Evolutionary conservation across 106 monocot species (phyloP).

Genomic region (Dioscorea dumetorum): DNA sequence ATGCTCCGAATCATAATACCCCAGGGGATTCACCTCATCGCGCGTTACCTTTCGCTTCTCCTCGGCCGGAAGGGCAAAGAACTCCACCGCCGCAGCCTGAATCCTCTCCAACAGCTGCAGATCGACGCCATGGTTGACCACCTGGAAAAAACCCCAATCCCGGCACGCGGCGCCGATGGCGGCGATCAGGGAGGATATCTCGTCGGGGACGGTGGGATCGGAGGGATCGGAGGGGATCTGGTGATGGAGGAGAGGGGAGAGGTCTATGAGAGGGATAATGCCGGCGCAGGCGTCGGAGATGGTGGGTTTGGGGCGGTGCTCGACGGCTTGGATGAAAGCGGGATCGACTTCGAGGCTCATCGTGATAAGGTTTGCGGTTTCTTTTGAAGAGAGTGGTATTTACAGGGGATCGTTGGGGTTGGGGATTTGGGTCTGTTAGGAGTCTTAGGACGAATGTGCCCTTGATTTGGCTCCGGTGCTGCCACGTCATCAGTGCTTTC

Average conservation of each 20-base stretch:
- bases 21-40: slow-evolving; percentile 39
- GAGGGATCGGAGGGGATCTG: slow-evolving; percentile 9
- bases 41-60: slow-evolving; percentile 44
- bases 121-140: slow-evolving; percentile 57
- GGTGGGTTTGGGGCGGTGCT: slow-evolving; percentile 53
- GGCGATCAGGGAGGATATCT: slow-evolving; percentile 13
- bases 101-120: slow-evolving; percentile 14
- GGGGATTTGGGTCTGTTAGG: no score
- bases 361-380: no score
- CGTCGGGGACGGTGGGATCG: background rate
- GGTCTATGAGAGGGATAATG: slow-evolving; percentile 40
- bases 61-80: slow-evolving; percentile 47
- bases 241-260: slow-evolving; percentile 14
- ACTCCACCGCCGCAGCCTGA: slow-evolving; percentile 24
- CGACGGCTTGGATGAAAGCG: slow-evolving; percentile 47
- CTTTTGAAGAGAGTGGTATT: no score
- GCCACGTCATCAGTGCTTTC: no score
- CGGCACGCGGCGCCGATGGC: slow-evolving; percentile 40
- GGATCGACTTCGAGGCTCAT: slow-evolving; percentile 35
- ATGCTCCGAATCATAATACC: slow-evolving; percentile 44
- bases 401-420: no score
- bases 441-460: no score
- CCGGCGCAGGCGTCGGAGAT: slow-evolving; percentile 36
- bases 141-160: slow-evolving; percentile 75
- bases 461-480: no score